Percentiles rank a stretch among this genome's conserved stretches.
phyloP scores from a whole-genome alignment of 805 yeast species.

The Kluyveromyces wickerhamii region DNA sequence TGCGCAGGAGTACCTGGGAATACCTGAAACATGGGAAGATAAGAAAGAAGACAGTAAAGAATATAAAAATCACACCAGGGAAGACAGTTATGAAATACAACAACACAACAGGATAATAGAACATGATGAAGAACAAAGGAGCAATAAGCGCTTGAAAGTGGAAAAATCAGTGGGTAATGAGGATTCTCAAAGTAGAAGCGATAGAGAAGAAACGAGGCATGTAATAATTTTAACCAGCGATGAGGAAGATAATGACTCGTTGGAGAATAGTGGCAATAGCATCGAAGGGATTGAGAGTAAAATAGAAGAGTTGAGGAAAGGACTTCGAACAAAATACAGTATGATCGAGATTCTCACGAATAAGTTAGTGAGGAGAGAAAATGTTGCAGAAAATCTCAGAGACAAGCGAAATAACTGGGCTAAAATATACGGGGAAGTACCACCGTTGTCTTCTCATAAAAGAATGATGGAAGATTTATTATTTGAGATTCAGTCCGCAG shows the following conservation, averaged over 20 bases:
- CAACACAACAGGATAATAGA: too few species aligned
- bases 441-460: background rate
- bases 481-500: background rate
- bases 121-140: too few species aligned
- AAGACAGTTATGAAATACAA: too few species aligned
- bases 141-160: too few species aligned
- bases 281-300: background rate
- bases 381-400: background rate
- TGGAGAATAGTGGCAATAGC: background rate
- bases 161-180: too few species aligned
- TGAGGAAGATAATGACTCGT: constrained; percentile 1
- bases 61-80: too few species aligned
- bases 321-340: constrained; percentile 1
- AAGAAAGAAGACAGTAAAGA: too few species aligned
- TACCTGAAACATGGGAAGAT: too few species aligned
- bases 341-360: background rate
- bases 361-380: background rate
- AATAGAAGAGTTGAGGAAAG: background rate
- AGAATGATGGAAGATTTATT: background rate
- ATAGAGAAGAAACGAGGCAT: background rate
- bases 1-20: too few species aligned
- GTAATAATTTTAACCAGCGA: constrained; percentile 4
- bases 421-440: background rate
- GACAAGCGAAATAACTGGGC: background rate
- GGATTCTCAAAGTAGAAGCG: too few species aligned